Conservation (phyloP, 371 early-diverging fungal species). For the Choanephora cucurbitarum region DNA sequence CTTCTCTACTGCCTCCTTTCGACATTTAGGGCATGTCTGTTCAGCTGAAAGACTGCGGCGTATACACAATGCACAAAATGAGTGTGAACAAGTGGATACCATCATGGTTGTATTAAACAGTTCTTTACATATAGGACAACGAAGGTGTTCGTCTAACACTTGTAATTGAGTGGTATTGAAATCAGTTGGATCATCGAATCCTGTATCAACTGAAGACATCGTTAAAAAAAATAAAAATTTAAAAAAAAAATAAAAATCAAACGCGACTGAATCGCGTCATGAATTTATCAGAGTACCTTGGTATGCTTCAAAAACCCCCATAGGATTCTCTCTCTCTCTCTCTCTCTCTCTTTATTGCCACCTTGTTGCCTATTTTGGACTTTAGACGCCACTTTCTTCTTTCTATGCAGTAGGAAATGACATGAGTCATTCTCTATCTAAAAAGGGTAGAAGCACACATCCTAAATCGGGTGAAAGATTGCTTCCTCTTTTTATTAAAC, state of each 20-base stretch:
- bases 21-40: conserved; percentile 60
- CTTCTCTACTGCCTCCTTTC: conserved; percentile 33
- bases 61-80: conserved; percentile 72
- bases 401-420: too few species aligned
- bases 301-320: too few species aligned
- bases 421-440: too few species aligned
- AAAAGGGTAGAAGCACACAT: too few species aligned
- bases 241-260: neutral
- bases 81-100: conserved; percentile 60
- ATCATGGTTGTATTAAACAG: conserved; percentile 58
- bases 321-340: too few species aligned
- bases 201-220: neutral
- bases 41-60: conserved; percentile 59
- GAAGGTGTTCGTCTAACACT: conserved; percentile 59
- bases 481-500: too few species aligned
- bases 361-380: too few species aligned
- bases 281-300: too few species aligned
- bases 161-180: conserved; percentile 29
- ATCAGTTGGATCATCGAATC: conserved; percentile 36
- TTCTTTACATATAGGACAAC: conserved; percentile 77
- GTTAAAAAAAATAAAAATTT: neutral
- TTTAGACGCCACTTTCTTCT: too few species aligned
- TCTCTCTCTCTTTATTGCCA: too few species aligned
- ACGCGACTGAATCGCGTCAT: too few species aligned
- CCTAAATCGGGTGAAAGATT: too few species aligned